phyloP scores from a whole-genome alignment of 768 basidiomycete genomes.

The Suillus clintonianus region DNA sequence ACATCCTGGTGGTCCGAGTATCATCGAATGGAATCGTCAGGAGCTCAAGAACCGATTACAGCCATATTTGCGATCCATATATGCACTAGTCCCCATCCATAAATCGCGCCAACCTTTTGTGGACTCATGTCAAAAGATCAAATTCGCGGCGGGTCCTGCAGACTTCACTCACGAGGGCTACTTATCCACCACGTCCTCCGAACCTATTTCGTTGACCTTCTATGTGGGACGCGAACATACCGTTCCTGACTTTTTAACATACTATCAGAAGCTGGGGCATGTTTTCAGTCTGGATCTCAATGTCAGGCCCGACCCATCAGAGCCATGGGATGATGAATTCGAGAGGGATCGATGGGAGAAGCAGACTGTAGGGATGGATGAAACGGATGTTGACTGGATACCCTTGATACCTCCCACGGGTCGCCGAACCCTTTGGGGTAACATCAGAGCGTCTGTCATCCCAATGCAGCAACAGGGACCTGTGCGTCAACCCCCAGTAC shows the following conservation, averaged over 20 bases:
- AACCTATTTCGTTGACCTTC: slow-evolving; percentile 1
- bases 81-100: background rate
- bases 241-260: background rate
- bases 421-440: no score
- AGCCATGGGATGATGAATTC: slow-evolving; percentile 1
- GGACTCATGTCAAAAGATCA: background rate
- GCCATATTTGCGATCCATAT: background rate
- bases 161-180: background rate
- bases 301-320: slow-evolving; percentile 6
- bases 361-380: slow-evolving; percentile 1
- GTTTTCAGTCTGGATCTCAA: background rate
- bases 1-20: background rate
- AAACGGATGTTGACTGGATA: background rate
- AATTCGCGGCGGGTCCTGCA: slow-evolving; percentile 7
- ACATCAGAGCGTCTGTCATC: no score
- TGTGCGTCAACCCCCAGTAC: no score
- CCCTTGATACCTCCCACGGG: no score
- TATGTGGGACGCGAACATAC: background rate
- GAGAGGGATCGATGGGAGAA: no score
- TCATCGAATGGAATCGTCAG: slow-evolving; percentile 11
- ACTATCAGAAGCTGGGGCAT: slow-evolving; percentile 1
- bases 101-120: no score
- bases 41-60: background rate
- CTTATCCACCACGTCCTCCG: background rate
- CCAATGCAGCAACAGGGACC: no score